Base-by-base conservation (phyloP, 176 grass and related monocot genomes). In the Avena eriantha region DNA sequence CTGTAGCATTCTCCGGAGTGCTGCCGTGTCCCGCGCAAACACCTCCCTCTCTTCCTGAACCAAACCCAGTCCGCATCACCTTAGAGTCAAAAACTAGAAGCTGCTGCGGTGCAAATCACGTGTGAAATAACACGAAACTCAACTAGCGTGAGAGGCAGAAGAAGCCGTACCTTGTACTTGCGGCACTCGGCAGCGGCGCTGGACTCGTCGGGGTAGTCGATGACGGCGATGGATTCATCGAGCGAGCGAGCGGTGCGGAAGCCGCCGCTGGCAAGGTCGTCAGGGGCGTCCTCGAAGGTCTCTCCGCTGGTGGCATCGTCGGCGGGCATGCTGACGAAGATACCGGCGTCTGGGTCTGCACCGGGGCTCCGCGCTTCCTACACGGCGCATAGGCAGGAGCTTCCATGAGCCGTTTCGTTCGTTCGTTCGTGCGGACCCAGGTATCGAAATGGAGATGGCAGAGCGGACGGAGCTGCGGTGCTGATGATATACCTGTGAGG, bases 11-110 rank as follows among this genome's bases (percentile, higher is more conserved):
- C 77, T 78, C 80, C 85, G 83, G 54, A 98, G 90, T 46, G 82
- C 83, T 39, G 80, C 84, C 36, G 93, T 55, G 68, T 96, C 93
- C 81, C 82, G 86, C 2, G 84, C 92, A 88, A 96, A 93, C 45
- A 85, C 72, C 24, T 94, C 96, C 80, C 87, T 94, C 90, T 98
- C 97, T 94, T 96, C 94, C 97, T 98, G 82, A 87, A 94, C 72
- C 56, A 88, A 86, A 68, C 76, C 8, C 66, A 86, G 63, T 74
- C 21, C 10, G 23, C 56, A 50, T 73, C 72, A 58, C 67, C 64
- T 75, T 69, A 77, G 35, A 12, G 33, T 78, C 50, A 55, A 17
- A 23, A 13, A 51, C 26, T 39, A 67, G 47, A 79, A 83, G 67
- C 76, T 67, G 22, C 7, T 35, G 15, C 14, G 17, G 63, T 8